phyloP scores from a whole-genome alignment of 768 basidiomycete species.

The Lactifluus subvellereus region DNA sequence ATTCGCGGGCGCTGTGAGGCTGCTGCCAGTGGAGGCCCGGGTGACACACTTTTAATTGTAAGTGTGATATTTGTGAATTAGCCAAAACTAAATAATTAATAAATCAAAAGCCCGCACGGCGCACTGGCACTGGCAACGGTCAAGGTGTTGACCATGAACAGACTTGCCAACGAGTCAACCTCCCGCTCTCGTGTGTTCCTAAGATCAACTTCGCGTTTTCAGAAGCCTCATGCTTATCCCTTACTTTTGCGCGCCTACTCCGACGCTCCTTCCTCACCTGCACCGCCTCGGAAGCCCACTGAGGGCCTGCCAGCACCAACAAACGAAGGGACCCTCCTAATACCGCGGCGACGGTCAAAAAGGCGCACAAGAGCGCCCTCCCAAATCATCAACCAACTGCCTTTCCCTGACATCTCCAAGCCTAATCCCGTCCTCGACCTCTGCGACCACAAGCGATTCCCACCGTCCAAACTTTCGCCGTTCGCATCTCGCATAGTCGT shows the following conservation, averaged over 20 bases:
- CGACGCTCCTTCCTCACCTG: slow-evolving; percentile 1
- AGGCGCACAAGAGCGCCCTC: slow-evolving; percentile 15
- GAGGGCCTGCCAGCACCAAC: background rate
- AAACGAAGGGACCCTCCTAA: background rate
- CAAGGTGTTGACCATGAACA: slow-evolving; percentile 26
- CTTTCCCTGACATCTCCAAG: slow-evolving; percentile 36
- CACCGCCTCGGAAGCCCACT: background rate
- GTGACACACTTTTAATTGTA: background rate
- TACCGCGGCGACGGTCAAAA: background rate
- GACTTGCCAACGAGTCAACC: slow-evolving; percentile 20
- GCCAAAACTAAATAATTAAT: slow-evolving; percentile 9
- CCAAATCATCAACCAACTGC: background rate
- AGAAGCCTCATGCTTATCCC: background rate
- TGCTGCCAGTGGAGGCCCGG: no score
- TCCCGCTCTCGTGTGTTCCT: slow-evolving; percentile 9
- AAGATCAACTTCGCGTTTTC: background rate
- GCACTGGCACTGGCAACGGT: no score
- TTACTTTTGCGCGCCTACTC: slow-evolving; percentile 17
- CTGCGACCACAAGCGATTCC: slow-evolving; percentile 32
- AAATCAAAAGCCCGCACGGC: background rate
- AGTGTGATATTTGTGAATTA: background rate
- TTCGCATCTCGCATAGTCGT: slow-evolving; percentile 58
- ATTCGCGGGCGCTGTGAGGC: background rate
- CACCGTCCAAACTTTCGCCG: slow-evolving; percentile 45
- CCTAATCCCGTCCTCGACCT: slow-evolving; percentile 16